phyloP scores from a whole-genome alignment of 768 basidiomycete species.

The Paxillus ammoniavirescens region DNA sequence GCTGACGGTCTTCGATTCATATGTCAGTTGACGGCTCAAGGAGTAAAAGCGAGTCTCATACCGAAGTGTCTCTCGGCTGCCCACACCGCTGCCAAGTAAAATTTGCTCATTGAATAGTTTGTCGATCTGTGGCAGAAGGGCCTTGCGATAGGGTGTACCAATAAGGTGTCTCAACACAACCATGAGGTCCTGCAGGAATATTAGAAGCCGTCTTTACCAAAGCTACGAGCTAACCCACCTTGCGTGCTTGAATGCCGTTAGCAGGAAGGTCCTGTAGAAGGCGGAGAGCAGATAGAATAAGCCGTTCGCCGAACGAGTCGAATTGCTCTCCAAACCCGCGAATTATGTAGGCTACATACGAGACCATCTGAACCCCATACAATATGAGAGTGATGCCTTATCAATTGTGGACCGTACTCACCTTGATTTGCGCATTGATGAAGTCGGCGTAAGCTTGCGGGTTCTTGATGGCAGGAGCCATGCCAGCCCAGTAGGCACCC shows the following conservation, averaged over 20 bases:
- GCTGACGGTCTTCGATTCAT: slow-evolving; percentile 59
- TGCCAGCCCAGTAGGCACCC: slow-evolving; percentile 81
- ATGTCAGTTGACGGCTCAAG: slow-evolving; percentile 1
- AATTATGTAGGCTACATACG: slow-evolving; percentile 88
- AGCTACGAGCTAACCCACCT: slow-evolving; percentile 42
- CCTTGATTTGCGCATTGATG: slow-evolving; percentile 89
- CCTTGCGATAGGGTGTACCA: slow-evolving; percentile 71
- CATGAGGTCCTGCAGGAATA: slow-evolving; percentile 70
- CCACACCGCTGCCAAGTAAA: slow-evolving; percentile 79
- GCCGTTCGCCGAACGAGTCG: slow-evolving; percentile 73
- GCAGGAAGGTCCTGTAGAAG: slow-evolving; percentile 92
- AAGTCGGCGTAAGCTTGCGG: slow-evolving; percentile 75
- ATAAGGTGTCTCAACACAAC: slow-evolving; percentile 91
- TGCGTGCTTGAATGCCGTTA: slow-evolving; percentile 77
- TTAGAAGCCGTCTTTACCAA: background rate
- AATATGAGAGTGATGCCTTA: background rate
- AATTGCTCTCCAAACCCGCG: slow-evolving; percentile 63
- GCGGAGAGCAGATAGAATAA: slow-evolving; percentile 80
- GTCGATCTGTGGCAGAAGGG: slow-evolving; percentile 80
- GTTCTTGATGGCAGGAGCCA: slow-evolving; percentile 76
- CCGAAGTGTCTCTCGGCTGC: slow-evolving; percentile 84
- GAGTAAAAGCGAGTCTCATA: slow-evolving; percentile 28
- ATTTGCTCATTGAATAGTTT: slow-evolving; percentile 90
- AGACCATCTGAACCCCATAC: slow-evolving; percentile 64
- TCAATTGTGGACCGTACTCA: slow-evolving; percentile 22